Base-by-base conservation (phyloP, 1,139 yeast species). In the Geotrichum armillariae region DNA sequence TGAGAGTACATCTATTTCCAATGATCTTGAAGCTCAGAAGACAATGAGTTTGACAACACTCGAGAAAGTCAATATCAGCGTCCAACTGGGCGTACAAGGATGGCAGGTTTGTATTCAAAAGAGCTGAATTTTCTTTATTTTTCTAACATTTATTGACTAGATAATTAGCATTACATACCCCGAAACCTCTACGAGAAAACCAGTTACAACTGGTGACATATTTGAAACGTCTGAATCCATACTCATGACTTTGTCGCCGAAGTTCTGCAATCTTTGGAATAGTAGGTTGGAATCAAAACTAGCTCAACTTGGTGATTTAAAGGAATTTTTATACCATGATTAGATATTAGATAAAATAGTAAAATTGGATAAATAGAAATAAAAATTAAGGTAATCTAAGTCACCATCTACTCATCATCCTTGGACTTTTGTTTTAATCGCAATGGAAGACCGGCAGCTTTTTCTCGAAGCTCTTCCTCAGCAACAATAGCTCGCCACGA, bases 221-320 rank as follows among this genome's bases (percentile, higher is more conserved):
- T 47, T 25, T 35, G 81, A 78, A 53, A 74, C 80, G 0, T 69
- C 75, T 47, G 82, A 78, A 57, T 68, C 73, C 14, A 59, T 76
- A 41, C 66, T 77, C 66, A 74, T 74, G 74, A 50, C 52, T 0
- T 50, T 60, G 9, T 75, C 80, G 2, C 63, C 65, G 0, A 46
- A 49, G 14, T 78, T 78, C 56, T 54, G 59, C 4, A 18, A 47
- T 3, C 46, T 48, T 12, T 78, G 78, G 66, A 69, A 71, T 41
- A 40, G 57, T 11, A 57, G 56, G 18, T 59, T 77, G 23, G 42
- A 59, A 3, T 52, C 53, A 1, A 66, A 66, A 53, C 57, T 73
- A 45, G 32, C 16, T 12, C 43, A 32, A 33, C 41, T 47, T 16
- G 35, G 36, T 11, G 20, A 32, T n/a, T 16, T 20, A 17, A 46